A percentile compares a stretch with the other conserved stretches of the same genome.
These are phyloP conservation scores for Yarrowia galli DNA, from an alignment of 1,139 yeast genomes.

Conservation along the genomic window DNA sequence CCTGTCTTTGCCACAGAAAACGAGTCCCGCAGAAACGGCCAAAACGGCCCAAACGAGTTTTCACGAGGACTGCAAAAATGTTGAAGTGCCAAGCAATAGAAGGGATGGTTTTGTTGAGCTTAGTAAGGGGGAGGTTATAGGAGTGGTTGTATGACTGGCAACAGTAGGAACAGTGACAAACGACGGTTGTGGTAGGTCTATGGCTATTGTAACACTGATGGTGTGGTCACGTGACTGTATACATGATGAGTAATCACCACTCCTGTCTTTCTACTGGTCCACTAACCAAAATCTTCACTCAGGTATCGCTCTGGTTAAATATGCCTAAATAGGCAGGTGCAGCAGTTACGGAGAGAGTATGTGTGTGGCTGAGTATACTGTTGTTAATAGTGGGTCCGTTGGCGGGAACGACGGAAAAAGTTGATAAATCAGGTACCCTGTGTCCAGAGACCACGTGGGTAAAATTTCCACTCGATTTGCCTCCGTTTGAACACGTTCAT, in stretches of 20 bases:
- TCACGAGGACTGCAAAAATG: not conserved
- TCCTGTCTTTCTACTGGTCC: too few species aligned
- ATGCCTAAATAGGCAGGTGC: slow-evolving; percentile 6
- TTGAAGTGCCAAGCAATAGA: not conserved
- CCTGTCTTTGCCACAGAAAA: not conserved
- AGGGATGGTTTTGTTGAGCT: not conserved
- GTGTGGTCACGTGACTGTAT: not conserved
- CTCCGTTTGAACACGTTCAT: too few species aligned
- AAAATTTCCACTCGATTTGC: too few species aligned
- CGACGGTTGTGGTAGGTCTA: too few species aligned
- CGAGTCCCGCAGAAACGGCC: too few species aligned
- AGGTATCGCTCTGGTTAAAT: not conserved
- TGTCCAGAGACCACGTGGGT: too few species aligned
- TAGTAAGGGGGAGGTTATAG: not conserved
- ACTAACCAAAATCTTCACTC: too few species aligned
- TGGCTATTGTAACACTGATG: too few species aligned
- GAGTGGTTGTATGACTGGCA: too few species aligned
- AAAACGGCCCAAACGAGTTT: too few species aligned
- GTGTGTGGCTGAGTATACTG: not conserved
- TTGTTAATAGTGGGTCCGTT: not conserved
- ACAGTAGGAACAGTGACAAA: too few species aligned
- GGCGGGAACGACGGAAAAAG: not conserved
- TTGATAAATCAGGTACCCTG: not conserved
- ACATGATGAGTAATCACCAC: not conserved
- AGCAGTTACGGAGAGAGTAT: not conserved